Evolutionary conservation across 352 stramenopile genomes (phyloP), one percentile per base, ranked within the genome.

Genomic region (Thraustotheca clavata): DNA sequence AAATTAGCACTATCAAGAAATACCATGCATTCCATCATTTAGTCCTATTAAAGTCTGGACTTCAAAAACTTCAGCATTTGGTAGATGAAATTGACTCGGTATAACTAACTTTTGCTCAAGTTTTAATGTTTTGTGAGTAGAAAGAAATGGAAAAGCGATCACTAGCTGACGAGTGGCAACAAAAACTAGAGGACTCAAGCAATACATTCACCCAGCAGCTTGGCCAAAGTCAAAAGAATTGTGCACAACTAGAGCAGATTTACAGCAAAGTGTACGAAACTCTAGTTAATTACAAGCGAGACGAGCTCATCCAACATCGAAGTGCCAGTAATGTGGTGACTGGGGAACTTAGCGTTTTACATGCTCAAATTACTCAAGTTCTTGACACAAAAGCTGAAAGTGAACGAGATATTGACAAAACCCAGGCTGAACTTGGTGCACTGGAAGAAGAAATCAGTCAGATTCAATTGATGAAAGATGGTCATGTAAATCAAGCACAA

Each of bases 231-330:
- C 71, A 69, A 60, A 65, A 36, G 20, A 73, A 4, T n/a, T 86
- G 74, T 75, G 43, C 49, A 4, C 49, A 70, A 65, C 16, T 84
- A 0, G 71, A 78, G 35, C 59, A 62, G 2, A 72, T 79, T 12
- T 79, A 87, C 43, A 48, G 68, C 2, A 73, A 86, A 18, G 89
- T 93, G 82, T 67, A 74, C 5, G 72, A 88, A 48, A 90, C 77
- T 0, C 68, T 93, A 52, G 88, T 81, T 2, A 88, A 76, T 32
- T 91, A 90, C 80, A 89, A 90, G 47, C 80, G 82, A 20, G 83
- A 90, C 49, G 80, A 91, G 41, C 67, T 93, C 3, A 78, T 93
- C 4, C 72, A 76, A 2, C 83, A 91, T 38, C 78, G 83, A 14
- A 90, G 80, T 24, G 73, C 80, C 4, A 86, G 82, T 43, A 72